phyloP scores from a whole-genome alignment of 2,329 filamentous ascomycete genomes.

The Xylariaceae sp. region DNA sequence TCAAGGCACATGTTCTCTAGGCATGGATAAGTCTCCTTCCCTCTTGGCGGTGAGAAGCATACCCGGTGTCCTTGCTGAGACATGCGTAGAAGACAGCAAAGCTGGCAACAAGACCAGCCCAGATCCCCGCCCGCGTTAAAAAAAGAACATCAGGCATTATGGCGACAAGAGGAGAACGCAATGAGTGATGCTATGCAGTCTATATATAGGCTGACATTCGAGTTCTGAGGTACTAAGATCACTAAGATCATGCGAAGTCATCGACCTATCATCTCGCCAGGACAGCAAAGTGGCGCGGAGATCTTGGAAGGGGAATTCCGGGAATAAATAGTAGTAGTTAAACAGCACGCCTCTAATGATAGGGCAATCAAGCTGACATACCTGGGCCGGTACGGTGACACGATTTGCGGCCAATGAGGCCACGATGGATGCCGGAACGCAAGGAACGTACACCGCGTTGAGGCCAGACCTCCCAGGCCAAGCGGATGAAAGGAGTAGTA shows the following conservation, averaged over 20 bases:
- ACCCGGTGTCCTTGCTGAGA: slow-evolving; percentile 19
- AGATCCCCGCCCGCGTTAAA: slow-evolving; percentile 16
- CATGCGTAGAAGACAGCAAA: slow-evolving; percentile 18
- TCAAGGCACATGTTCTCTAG: slow-evolving; percentile 4
- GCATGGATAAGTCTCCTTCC: slow-evolving; percentile 6
- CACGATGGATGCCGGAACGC: slow-evolving; percentile 13
- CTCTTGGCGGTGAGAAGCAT: slow-evolving; percentile 16
- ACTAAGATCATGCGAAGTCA: not conserved
- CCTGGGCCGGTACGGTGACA: slow-evolving; percentile 23
- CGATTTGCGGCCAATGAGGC: slow-evolving; percentile 16
- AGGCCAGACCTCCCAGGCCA: slow-evolving; percentile 3
- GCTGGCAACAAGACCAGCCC: slow-evolving; percentile 21
- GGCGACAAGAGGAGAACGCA: not conserved
- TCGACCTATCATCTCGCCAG: slow-evolving; percentile 4
- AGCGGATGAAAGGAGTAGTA: not conserved
- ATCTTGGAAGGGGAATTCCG: slow-evolving; percentile 17
- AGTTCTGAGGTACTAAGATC: slow-evolving; percentile 1
- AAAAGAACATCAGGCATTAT: slow-evolving; percentile 20
- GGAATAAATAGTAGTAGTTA: slow-evolving; percentile 17
- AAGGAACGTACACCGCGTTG: slow-evolving; percentile 6
- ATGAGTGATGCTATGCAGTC: slow-evolving; percentile 7
- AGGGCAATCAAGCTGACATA: slow-evolving; percentile 23
- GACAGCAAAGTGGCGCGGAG: slow-evolving; percentile 2
- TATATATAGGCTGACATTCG: not conserved
- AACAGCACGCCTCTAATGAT: slow-evolving; percentile 3